These are phyloP conservation scores for Aspergillus viridinutans DNA, from an alignment of 2,329 filamentous ascomycete genomes.

Conservation along the genomic window DNA sequence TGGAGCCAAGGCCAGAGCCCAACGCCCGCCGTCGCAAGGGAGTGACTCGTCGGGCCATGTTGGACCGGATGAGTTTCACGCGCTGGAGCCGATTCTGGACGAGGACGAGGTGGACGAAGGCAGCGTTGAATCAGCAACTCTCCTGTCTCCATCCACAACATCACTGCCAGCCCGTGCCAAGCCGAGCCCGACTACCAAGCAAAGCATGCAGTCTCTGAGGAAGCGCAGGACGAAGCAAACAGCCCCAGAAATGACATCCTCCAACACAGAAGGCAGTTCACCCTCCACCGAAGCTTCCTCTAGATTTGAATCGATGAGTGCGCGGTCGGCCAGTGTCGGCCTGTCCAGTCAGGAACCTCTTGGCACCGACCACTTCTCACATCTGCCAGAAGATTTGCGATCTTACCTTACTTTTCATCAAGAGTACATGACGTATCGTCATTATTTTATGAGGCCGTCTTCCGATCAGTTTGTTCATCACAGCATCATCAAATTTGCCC, in stretches of 20 bases:
- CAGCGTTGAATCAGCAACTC: slow-evolving; percentile 18
- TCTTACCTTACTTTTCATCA: slow-evolving; percentile 75
- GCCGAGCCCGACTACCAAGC: slow-evolving; percentile 21
- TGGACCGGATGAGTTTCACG: slow-evolving; percentile 39
- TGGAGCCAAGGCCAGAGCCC: slow-evolving; percentile 40
- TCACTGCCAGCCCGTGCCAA: slow-evolving; percentile 17
- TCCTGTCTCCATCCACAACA: slow-evolving; percentile 18
- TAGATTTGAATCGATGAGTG: slow-evolving; percentile 33
- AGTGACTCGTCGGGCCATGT: slow-evolving; percentile 51
- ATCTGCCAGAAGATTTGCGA: slow-evolving; percentile 61
- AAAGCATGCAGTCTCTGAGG: slow-evolving; percentile 27
- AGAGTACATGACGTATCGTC: slow-evolving; percentile 72
- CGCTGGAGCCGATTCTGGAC: slow-evolving; percentile 41
- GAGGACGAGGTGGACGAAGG: slow-evolving; percentile 35
- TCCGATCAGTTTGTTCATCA: slow-evolving; percentile 68
- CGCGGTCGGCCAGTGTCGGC: slow-evolving; percentile 29
- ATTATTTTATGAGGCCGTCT: slow-evolving; percentile 75
- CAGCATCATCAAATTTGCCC: slow-evolving; percentile 66
- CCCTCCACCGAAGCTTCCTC: slow-evolving; percentile 49
- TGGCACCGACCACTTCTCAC: slow-evolving; percentile 21
- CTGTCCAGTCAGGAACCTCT: slow-evolving; percentile 21
- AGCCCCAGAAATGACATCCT: slow-evolving; percentile 33
- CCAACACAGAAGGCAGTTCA: slow-evolving; percentile 44
- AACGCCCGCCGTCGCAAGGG: slow-evolving; percentile 38
- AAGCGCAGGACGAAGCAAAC: slow-evolving; percentile 26